Evolutionary conservation across 192 early-diverging fungal genomes (phyloP), one percentile per base, ranked within the genome.

Genomic region (Coemansia sp.): DNA sequence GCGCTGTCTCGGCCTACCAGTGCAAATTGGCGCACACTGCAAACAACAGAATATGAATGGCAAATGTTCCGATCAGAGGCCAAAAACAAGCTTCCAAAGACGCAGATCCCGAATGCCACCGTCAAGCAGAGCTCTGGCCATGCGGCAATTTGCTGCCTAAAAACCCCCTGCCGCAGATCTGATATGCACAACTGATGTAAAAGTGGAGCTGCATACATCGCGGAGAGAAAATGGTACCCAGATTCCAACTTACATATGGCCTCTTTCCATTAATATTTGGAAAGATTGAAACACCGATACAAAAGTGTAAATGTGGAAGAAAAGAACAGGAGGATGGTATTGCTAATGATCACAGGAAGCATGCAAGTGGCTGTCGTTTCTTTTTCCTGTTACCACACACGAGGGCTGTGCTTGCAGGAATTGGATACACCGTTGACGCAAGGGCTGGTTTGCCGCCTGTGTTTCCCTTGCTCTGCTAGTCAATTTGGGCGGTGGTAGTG

Each of bases 171-270:
- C n/a, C 39, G 48, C 23, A 49, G 48, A 49, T 49, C 48, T n/a
- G 48, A 21, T 21, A 49, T 49, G 48, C 48, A 49, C n/a, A n/a
- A n/a, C 48, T 8, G 23, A 49, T n/a, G 20, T 49, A n/a, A n/a
- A 49, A n/a, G 8, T 8, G 23, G 48, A n/a, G n/a, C n/a, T n/a
- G n/a, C n/a, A n/a, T n/a, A 9, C 23, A 49, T 57, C 55, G 20
- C 7, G 55, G 25, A 52, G n/a, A 33, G 31, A 57, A 57, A 34
- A 30, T 33, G 55, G 4, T 57, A 57, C 55, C 55, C 31, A 34
- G 55, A 57, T 57, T 57, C 15, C 31, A 57, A 7, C 55, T 34
- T 57, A 18, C 31, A 30, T 34, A 18, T 18, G 48, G 8, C 48
- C 48, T 25, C 20, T 10, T 49, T 49, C 20, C 23, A n/a, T 49